These are phyloP conservation scores for Wickerhamomyces rabaulensis DNA, from an alignment of 805 yeast species.

Conservation along the genomic window DNA sequence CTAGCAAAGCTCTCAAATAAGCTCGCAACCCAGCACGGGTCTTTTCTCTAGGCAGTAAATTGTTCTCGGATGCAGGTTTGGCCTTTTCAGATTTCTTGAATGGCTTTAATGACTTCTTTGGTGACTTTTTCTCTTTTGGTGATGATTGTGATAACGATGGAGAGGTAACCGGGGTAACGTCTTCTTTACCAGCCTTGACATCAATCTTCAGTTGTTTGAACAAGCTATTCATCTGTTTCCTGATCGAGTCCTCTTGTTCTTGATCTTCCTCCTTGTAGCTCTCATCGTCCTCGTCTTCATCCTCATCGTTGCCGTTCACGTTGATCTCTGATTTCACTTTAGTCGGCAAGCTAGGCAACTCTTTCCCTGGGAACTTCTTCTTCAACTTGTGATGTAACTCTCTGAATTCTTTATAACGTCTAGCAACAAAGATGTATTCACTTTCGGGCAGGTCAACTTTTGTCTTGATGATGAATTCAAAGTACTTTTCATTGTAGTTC, in stretches of 20 bases:
- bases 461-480: constrained; percentile 20
- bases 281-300: constrained; percentile 16
- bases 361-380: constrained; percentile 62
- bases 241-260: constrained; percentile 17
- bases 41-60: constrained; percentile 60
- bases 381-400: constrained; percentile 48
- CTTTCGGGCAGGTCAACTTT: constrained; percentile 16
- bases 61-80: constrained; percentile 5
- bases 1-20: constrained; percentile 50
- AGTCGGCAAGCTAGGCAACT: constrained; percentile 53
- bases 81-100: background rate
- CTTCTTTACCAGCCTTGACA: constrained; percentile 2
- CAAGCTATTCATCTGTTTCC: constrained; percentile 14
- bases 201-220: constrained; percentile 13
- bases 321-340: constrained; percentile 39
- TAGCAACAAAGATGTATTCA: constrained; percentile 33
- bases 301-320: constrained; percentile 11
- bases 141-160: constrained; percentile 1
- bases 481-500: constrained; percentile 18
- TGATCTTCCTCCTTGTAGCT: constrained; percentile 6
- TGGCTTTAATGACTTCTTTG: background rate
- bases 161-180: constrained; percentile 1
- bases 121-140: background rate
- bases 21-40: constrained; percentile 74
- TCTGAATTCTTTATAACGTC: constrained; percentile 67